Conservation (phyloP, 306 rosid genomes). For the Sicyos baderoa region DNA sequence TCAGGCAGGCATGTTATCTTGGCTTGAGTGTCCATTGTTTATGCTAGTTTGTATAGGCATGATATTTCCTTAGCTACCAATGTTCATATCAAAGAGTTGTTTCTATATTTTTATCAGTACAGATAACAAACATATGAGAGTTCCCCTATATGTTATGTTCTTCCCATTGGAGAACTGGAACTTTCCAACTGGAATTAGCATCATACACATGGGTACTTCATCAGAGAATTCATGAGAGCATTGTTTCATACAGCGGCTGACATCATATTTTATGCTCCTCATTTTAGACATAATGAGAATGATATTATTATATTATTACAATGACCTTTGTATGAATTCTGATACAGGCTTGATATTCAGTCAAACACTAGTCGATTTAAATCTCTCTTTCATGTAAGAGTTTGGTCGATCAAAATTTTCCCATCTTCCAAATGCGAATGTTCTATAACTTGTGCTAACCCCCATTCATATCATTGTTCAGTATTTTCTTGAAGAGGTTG, state of each 20-base stretch:
- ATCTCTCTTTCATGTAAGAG: slow-evolving; percentile 74
- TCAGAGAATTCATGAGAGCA: neutral
- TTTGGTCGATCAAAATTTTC: slow-evolving; percentile 13
- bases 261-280: slow-evolving; percentile 1
- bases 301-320: neutral
- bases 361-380: slow-evolving; percentile 70
- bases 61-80: neutral
- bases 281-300: neutral
- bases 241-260: neutral
- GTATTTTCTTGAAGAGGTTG: slow-evolving; percentile 93
- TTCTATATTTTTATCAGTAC: neutral
- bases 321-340: slow-evolving; percentile 12
- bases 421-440: slow-evolving; percentile 2
- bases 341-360: slow-evolving; percentile 87
- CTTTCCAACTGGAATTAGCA: slow-evolving; percentile 10
- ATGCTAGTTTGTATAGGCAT: neutral
- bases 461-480: slow-evolving; percentile 24
- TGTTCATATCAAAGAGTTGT: neutral
- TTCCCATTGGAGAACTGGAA: slow-evolving; percentile 1
- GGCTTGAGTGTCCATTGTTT: neutral
- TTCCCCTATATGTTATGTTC: neutral
- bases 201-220: neutral
- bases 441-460: neutral
- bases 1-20: neutral
- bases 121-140: neutral